phyloP scores from a whole-genome alignment of 2,329 filamentous ascomycete species.

The Boeremia lycopersici region DNA sequence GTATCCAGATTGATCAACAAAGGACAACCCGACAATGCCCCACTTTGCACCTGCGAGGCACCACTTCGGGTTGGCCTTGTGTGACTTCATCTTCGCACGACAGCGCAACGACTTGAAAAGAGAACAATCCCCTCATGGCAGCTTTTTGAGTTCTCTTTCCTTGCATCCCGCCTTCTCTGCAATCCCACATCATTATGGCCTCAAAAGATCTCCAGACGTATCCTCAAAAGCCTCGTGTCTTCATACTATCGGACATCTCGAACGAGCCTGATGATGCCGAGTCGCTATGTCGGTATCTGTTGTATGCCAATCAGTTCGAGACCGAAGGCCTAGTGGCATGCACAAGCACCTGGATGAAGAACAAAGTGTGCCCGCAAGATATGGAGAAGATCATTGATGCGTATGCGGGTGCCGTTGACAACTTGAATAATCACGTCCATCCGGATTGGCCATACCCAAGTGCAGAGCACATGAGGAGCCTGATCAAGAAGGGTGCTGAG shows the following conservation, averaged over 20 bases:
- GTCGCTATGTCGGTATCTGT: slow-evolving; percentile 46
- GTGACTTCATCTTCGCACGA: slow-evolving; percentile 24
- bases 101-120: slow-evolving; percentile 17
- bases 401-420: slow-evolving; percentile 47
- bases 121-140: neutral
- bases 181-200: slow-evolving; percentile 25
- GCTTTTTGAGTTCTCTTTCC: neutral
- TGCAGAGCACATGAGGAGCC: slow-evolving; percentile 30
- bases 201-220: slow-evolving; percentile 35
- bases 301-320: slow-evolving; percentile 48
- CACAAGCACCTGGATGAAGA: slow-evolving; percentile 50
- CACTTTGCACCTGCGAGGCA: slow-evolving; percentile 22
- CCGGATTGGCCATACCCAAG: slow-evolving; percentile 40
- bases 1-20: slow-evolving; percentile 16
- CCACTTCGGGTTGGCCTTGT: slow-evolving; percentile 26
- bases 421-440: slow-evolving; percentile 57
- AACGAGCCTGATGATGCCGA: slow-evolving; percentile 50
- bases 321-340: slow-evolving; percentile 49
- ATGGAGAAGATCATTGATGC: slow-evolving; percentile 46
- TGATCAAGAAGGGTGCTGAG: slow-evolving; percentile 42
- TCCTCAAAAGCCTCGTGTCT: slow-evolving; percentile 46
- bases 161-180: neutral
- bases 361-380: slow-evolving; percentile 41
- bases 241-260: slow-evolving; percentile 49
- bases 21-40: slow-evolving; percentile 21